Percentiles rank a stretch among this genome's conserved stretches.
These are phyloP conservation scores for Mycena latifolia DNA, from an alignment of 768 basidiomycete species.

Conservation along the genomic window DNA sequence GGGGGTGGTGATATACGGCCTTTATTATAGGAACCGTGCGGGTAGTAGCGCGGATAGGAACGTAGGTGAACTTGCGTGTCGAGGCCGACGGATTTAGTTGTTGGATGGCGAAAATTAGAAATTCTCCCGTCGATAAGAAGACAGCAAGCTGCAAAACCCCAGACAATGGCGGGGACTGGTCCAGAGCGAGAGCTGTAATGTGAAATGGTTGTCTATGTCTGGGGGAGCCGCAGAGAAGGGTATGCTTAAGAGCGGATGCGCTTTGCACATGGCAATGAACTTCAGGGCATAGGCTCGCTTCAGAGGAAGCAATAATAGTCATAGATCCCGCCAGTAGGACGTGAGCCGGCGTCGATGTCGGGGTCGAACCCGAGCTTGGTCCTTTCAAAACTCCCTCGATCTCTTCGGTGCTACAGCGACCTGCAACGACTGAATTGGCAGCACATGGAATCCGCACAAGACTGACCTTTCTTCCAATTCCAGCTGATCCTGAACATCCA, in stretches of 20 bases:
- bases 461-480: conserved; percentile 83
- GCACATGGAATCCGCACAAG: conserved; percentile 26
- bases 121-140: conserved; percentile 79
- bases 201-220: conserved; percentile 45
- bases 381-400: conserved; percentile 36
- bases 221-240: conserved; percentile 58
- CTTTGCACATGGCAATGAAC: conserved; percentile 51
- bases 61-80: conserved; percentile 60
- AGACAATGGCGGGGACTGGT: conserved; percentile 74
- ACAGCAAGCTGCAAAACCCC: conserved; percentile 61
- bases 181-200: conserved; percentile 78
- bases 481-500: conserved; percentile 89
- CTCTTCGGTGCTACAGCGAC: conserved; percentile 70
- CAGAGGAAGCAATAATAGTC: conserved; percentile 69
- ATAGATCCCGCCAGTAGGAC: conserved; percentile 72
- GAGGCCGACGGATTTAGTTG: conserved; percentile 57
- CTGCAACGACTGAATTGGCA: conserved; percentile 48
- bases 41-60: conserved; percentile 54
- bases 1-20: conserved; percentile 82
- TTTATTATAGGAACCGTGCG: conserved; percentile 65
- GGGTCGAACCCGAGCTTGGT: conserved; percentile 17
- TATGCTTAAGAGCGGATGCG: conserved; percentile 49
- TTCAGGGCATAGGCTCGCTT: conserved; percentile 46
- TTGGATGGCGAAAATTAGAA: conserved; percentile 68
- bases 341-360: conserved; percentile 46